phyloP scores from a whole-genome alignment of 257 asterid genomes.

The Anisodus tanguticus region DNA sequence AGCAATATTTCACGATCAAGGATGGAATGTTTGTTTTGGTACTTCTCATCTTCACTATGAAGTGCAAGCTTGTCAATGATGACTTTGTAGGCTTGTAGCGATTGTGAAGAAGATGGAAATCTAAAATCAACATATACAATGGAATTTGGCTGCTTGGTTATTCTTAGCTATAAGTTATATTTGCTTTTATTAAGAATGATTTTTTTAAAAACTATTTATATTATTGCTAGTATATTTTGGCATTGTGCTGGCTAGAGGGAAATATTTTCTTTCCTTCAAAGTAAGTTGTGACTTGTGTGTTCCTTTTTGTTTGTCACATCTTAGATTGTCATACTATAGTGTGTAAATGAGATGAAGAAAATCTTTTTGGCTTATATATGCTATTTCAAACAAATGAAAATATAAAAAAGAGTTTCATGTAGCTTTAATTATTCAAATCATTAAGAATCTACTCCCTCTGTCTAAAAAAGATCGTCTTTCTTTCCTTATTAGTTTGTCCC shows the following conservation, averaged over 20 bases:
- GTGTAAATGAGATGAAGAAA: background rate
- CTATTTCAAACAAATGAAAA: background rate
- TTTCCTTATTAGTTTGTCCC: no score
- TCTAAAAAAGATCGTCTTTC: no score
- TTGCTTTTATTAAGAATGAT: background rate
- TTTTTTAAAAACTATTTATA: background rate
- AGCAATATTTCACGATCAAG: background rate
- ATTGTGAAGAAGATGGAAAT: constrained; percentile 22
- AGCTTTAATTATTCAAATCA: background rate
- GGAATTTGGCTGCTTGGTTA: background rate
- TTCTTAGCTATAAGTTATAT: background rate
- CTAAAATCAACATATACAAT: background rate
- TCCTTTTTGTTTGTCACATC: background rate
- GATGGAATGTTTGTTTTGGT: background rate
- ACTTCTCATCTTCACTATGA: background rate
- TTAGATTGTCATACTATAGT: background rate
- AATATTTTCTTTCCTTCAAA: background rate
- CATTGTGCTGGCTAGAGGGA: background rate
- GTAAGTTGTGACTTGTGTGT: background rate
- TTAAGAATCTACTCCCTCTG: background rate
- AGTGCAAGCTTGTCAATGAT: background rate
- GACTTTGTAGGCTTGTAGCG: constrained; percentile 30
- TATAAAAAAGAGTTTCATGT: background rate
- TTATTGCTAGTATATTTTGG: background rate
- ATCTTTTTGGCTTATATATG: background rate